These are phyloP conservation scores for Coelastrella sp. DNA, from an alignment of 139 green algal genomes.

Conservation along the genomic window DNA sequence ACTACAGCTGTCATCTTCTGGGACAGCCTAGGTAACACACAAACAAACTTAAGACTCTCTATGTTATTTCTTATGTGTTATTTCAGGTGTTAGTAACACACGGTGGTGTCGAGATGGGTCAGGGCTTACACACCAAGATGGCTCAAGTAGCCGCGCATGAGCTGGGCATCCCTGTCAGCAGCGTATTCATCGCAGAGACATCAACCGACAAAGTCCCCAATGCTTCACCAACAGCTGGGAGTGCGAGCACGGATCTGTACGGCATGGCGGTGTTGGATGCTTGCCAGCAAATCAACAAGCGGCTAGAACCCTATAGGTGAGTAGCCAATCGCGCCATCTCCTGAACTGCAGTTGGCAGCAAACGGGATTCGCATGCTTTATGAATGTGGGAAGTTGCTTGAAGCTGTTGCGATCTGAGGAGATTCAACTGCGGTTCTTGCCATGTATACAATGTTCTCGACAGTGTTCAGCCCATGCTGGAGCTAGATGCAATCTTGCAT, in stretches of 20 bases:
- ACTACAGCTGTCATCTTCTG: too few species aligned
- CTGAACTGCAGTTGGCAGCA: not conserved
- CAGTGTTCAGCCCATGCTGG: too few species aligned
- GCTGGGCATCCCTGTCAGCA: conserved; percentile 81
- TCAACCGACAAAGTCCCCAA: conserved; percentile 98
- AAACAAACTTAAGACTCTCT: too few species aligned
- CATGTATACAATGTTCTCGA: too few species aligned
- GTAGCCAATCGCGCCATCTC: not conserved
- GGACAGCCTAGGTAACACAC: too few species aligned
- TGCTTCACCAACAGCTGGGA: conserved; percentile 94
- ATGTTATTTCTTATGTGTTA: too few species aligned
- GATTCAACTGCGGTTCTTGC: too few species aligned
- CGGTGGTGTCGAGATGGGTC: conserved; percentile 98
- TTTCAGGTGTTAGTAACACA: conserved; percentile 90
- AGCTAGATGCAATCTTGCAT: too few species aligned
- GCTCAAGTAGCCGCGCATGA: conserved; percentile 87
- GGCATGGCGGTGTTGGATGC: conserved; percentile 90
- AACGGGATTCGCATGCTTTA: too few species aligned
- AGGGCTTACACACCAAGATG: conserved; percentile 98
- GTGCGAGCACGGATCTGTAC: conserved; percentile 94
- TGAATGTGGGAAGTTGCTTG: too few species aligned
- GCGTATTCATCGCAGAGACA: conserved; percentile 94
- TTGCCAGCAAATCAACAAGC: conserved; percentile 86
- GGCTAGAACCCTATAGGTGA: conserved; percentile 74
- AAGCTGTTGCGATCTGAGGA: too few species aligned